Evolutionary conservation across 2,329 filamentous ascomycete species (phyloP), one percentile per base, ranked within the genome.

Genomic region (Rhytidhysteron rufulum): DNA sequence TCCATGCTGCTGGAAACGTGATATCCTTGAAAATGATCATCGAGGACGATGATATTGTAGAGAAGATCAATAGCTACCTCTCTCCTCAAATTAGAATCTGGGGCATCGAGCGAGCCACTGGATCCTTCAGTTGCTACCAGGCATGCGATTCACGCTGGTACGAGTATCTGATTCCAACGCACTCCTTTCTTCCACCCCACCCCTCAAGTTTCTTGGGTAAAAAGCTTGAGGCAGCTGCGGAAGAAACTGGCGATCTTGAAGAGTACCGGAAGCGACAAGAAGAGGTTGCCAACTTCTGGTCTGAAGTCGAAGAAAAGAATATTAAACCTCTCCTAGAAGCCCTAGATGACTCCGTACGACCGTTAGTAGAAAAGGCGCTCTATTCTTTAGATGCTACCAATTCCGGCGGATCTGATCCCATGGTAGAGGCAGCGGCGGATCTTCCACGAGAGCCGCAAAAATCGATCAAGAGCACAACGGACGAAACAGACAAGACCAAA

Each of bases 21-120:
- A 88, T 97, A 47, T 95, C 88, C 22, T 67, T 97, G 56, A 98
- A 98, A 71, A 75, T 98, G 53, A 97, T 98, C 55, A 84, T 96
- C 34, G 91, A 97, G 66, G 91, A 97, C 43, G 77, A 82, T 9
- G 82, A 95, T 47, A 80, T 96, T 35, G 83, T 97, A 18, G 73
- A 89, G 41, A 95, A 88, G 69, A 95, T 98, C 77, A 98, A 98
- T 67, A 78, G 81, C 25, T 72, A 86, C 41, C 75, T 98, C 30
- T 86, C 85, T 2, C 78, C 84, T 4, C 93, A 98, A 70, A 98
- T 98, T 49, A 82, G 93, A 37, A 79, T 98, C 3, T 98, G 93
- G 93, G 93, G 88, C 3, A 88, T 95, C 46, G 82, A 94, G 65
- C 77, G 88, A 37, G 94, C 91, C 1, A 91, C 85, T 60, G 91